Percentiles rank a stretch among this genome's conserved stretches.
Evolutionary conservation across 257 asterid species (phyloP).

Genomic region (Gentiana macrophylla): DNA sequence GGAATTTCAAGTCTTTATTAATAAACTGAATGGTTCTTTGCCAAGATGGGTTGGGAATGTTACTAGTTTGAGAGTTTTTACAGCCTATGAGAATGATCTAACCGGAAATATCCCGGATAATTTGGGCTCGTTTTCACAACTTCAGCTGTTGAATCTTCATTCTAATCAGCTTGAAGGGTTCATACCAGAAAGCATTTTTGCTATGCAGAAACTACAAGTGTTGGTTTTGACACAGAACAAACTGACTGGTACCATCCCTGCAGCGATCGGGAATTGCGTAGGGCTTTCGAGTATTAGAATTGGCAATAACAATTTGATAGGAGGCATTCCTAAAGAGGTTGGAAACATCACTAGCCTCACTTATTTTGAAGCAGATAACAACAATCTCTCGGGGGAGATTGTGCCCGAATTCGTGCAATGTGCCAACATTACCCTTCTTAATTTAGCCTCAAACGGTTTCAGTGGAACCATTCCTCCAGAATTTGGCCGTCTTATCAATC

Average conservation of each 20-base stretch:
- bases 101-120: conserved; percentile 61
- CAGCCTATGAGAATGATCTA: conserved; percentile 84
- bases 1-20: conserved; percentile 58
- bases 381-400: conserved; percentile 77
- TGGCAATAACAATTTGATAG: conserved; percentile 66
- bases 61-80: conserved; percentile 45
- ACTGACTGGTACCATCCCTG: conserved; percentile 51
- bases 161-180: conserved; percentile 70
- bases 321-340: conserved; percentile 58
- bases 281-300: conserved; percentile 73
- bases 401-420: conserved; percentile 65
- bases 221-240: conserved; percentile 79
- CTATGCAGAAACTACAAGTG: conserved; percentile 50
- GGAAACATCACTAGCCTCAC: conserved; percentile 84
- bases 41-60: conserved; percentile 70
- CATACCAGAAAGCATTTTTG: conserved; percentile 72
- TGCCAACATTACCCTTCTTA: conserved; percentile 69
- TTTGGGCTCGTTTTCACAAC: conserved; percentile 53
- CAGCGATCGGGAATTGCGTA: conserved; percentile 57
- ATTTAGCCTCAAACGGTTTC: conserved; percentile 75
- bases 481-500: conserved; percentile 56
- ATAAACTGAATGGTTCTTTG: conserved; percentile 68
- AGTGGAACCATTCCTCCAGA: conserved; percentile 63
- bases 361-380: conserved; percentile 83
- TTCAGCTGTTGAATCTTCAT: conserved; percentile 69